Percentiles rank a stretch among this genome's conserved stretches.
phyloP scores from a whole-genome alignment of 176 grass and related monocot genomes.

The Avena sativa region DNA sequence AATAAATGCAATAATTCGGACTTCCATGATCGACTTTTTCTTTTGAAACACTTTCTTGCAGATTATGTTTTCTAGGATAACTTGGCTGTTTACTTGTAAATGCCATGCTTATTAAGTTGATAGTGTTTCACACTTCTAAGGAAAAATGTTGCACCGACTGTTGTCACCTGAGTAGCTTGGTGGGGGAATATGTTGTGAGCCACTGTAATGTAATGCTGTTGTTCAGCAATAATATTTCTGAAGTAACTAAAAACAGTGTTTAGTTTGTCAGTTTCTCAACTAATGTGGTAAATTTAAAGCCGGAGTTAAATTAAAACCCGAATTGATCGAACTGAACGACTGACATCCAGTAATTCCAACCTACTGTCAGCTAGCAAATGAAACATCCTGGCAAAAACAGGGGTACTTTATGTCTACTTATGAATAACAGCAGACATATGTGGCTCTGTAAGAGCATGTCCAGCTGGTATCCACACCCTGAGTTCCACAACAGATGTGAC shows the following conservation, averaged over 20 bases:
- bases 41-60: neutral
- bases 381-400: constrained; percentile 21
- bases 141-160: neutral
- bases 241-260: neutral
- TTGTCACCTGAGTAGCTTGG: constrained; percentile 21
- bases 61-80: constrained; percentile 9
- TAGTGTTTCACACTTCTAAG: constrained; percentile 2
- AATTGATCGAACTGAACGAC: constrained; percentile 9
- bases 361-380: neutral
- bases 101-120: neutral
- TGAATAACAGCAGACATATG: constrained; percentile 16
- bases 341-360: neutral
- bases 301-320: neutral
- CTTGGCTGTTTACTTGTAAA: constrained; percentile 33
- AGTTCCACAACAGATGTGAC: constrained; percentile 19
- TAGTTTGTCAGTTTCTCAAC: neutral
- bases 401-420: constrained; percentile 1
- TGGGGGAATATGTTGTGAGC: neutral
- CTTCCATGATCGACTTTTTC: neutral
- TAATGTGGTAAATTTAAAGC: neutral
- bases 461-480: constrained; percentile 15
- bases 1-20: neutral
- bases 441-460: neutral
- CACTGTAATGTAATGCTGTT: neutral
- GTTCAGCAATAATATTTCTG: neutral